phyloP scores from a whole-genome alignment of 371 early-diverging fungal species.

The Smittium mucronatum region DNA sequence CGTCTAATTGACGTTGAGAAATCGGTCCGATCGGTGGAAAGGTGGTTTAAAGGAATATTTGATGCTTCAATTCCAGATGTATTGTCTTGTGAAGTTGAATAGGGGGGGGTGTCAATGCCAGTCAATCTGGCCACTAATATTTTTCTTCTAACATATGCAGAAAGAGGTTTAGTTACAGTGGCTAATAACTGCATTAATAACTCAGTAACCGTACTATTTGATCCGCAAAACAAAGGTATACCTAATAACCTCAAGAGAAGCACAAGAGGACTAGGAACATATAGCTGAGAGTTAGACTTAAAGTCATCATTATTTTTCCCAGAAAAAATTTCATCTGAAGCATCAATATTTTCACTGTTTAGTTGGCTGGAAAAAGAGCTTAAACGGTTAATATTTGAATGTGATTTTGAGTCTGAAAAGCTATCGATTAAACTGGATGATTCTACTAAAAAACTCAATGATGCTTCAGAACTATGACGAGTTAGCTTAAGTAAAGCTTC shows the following conservation, averaged over 20 bases:
- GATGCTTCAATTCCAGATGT: background rate
- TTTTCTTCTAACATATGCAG: slow-evolving; percentile 7
- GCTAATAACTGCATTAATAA: slow-evolving; percentile 76
- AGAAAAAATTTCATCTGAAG: background rate
- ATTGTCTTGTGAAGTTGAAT: background rate
- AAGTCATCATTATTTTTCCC: background rate
- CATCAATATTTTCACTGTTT: background rate
- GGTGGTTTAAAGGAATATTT: background rate
- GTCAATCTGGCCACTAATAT: background rate
- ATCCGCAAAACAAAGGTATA: slow-evolving; percentile 53
- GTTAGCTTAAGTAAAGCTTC: slow-evolving; percentile 51
- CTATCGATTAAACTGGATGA: slow-evolving; percentile 1
- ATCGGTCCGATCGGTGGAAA: background rate
- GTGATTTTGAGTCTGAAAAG: background rate
- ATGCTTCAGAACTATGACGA: slow-evolving; percentile 23
- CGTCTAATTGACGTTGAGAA: background rate
- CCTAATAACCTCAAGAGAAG: slow-evolving; percentile 72
- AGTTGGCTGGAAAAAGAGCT: too few species aligned
- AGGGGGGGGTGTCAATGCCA: background rate
- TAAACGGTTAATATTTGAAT: too few species aligned
- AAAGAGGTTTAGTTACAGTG: slow-evolving; percentile 53
- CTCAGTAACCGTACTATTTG: slow-evolving; percentile 69
- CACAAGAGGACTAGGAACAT: slow-evolving; percentile 58
- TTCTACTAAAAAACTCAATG: slow-evolving; percentile 26
- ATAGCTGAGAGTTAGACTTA: background rate